Conservation (phyloP, 2,329 filamentous ascomycete species). For the Lojkania enalia region DNA sequence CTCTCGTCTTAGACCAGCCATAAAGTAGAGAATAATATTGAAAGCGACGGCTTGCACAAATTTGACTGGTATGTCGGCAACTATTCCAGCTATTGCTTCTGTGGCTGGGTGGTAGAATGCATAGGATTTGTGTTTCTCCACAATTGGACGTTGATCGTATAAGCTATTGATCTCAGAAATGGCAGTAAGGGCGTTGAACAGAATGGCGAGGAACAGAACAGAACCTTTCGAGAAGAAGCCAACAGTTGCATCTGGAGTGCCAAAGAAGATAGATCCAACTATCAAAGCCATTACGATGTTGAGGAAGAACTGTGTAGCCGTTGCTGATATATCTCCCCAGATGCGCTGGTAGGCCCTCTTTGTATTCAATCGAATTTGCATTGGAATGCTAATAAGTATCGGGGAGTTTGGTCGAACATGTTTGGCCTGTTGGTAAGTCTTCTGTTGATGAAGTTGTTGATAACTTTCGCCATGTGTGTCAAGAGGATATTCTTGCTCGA, state of each 20-base stretch:
- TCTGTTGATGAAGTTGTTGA: slow-evolving; percentile 47
- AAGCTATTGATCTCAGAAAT: slow-evolving; percentile 59
- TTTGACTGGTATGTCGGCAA: slow-evolving; percentile 83
- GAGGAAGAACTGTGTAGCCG: slow-evolving; percentile 44
- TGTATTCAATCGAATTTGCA: slow-evolving; percentile 43
- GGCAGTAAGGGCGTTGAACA: slow-evolving; percentile 62
- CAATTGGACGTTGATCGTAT: slow-evolving; percentile 84
- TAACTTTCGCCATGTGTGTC: slow-evolving; percentile 42
- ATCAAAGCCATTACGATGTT: slow-evolving; percentile 63
- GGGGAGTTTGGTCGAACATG: slow-evolving; percentile 59
- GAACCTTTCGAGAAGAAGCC: slow-evolving; percentile 60
- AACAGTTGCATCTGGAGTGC: slow-evolving; percentile 53
- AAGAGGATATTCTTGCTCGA: slow-evolving; percentile 53
- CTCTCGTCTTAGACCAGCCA: slow-evolving; percentile 74
- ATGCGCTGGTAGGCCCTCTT: slow-evolving; percentile 40
- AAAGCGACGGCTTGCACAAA: slow-evolving; percentile 70
- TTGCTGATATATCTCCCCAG: slow-evolving; percentile 37
- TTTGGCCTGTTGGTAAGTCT: slow-evolving; percentile 57
- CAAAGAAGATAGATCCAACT: slow-evolving; percentile 64
- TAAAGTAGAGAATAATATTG: slow-evolving; percentile 82
- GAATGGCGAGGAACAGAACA: slow-evolving; percentile 62
- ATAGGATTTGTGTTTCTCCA: slow-evolving; percentile 85
- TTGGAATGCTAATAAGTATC: slow-evolving; percentile 60
- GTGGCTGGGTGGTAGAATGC: slow-evolving; percentile 86
- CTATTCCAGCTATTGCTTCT: slow-evolving; percentile 80